Evolutionary conservation across 495 filamentous ascomycete species (phyloP), one percentile per base, ranked within the genome.

Genomic region (Lichenothelia convexa): DNA sequence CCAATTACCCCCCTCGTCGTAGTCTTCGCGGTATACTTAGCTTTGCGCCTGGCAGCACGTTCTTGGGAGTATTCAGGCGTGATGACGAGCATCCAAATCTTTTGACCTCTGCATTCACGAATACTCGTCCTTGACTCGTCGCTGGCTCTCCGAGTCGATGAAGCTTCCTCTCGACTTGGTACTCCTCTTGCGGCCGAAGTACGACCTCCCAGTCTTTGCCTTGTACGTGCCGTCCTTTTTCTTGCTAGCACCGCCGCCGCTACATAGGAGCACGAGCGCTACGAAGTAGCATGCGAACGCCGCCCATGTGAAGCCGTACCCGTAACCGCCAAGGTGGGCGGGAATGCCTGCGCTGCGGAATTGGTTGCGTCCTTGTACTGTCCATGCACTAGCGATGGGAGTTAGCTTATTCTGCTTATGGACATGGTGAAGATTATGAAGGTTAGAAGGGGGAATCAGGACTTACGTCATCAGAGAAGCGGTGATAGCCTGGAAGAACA

Each of bases 271-370:
- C 18, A 84, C 34, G 9, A 71, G 77, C 12, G 80, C 70, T 35
- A 92, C 56, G 41, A 86, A 58, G 32, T 81, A 65, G 32, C 70
- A 74, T 1, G 64, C 70, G 47, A 75, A 70, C 3, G 80, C 67
- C 2, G 75, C 75, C 85, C 85, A 93, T 58, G 77, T 82, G 59
- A 92, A 93, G 19, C 70, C 85, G 45, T 80, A 86, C 5, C 78
- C 74, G 42, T 83, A 81, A 12, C 55, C 45, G 18, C 85, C 85
- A 4, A 93, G 54, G 5, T 45, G 53, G 17, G 85, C 70, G 23
- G 41, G 35, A 30, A 74, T 67, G 45, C 66, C 67, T 39, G 62
- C 67, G 22, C 46, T 38, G 20, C 57, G 59, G 62, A 92, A 91
- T 13, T 58, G 62, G 50, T 84, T 58, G 45, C 84, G 82, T 46